A percentile compares a stretch with the other conserved stretches of the same genome.
Evolutionary conservation across 2,329 filamentous ascomycete species (phyloP).

Genomic region (Rhynchosporium secalis): DNA sequence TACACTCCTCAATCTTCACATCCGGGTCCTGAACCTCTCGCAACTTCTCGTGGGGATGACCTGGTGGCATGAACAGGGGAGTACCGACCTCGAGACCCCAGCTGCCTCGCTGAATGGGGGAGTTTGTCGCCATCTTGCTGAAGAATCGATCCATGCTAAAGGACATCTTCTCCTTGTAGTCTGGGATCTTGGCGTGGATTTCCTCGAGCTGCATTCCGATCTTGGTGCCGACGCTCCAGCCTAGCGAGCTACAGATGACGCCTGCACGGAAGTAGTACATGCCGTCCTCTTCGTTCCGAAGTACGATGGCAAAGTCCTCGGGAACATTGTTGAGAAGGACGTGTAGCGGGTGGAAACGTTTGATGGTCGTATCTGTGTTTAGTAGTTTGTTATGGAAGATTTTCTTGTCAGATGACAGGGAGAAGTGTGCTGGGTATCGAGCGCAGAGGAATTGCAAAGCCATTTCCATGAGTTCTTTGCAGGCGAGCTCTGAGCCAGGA

Average conservation of each 20-base stretch:
- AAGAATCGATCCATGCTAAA: constrained; percentile 87
- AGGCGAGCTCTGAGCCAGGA: constrained; percentile 75
- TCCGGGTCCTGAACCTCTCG: constrained; percentile 58
- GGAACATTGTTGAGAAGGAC: constrained; percentile 76
- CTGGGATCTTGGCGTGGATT: constrained; percentile 74
- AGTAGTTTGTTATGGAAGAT: constrained; percentile 71
- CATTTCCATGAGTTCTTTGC: constrained; percentile 89
- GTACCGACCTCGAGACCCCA: constrained; percentile 79
- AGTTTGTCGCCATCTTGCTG: constrained; percentile 70
- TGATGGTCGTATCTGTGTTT: constrained; percentile 60
- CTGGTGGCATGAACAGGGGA: constrained; percentile 73
- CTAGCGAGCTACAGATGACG: constrained; percentile 74
- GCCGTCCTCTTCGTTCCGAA: constrained; percentile 70
- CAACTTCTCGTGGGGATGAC: constrained; percentile 62
- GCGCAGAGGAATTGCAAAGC: constrained; percentile 74
- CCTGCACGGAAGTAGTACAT: constrained; percentile 75
- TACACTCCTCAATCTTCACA: constrained; percentile 58
- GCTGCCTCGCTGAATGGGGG: constrained; percentile 78
- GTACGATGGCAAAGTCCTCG: constrained; percentile 78
- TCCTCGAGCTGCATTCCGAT: constrained; percentile 68
- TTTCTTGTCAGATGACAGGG: constrained; percentile 53
- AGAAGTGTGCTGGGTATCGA: constrained; percentile 76
- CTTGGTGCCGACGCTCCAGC: constrained; percentile 77
- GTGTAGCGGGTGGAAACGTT: constrained; percentile 61
- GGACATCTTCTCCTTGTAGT: constrained; percentile 85